These are phyloP conservation scores for Macrotyloma uniflorum DNA, from an alignment of 306 rosid genomes.

Conservation along the genomic window DNA sequence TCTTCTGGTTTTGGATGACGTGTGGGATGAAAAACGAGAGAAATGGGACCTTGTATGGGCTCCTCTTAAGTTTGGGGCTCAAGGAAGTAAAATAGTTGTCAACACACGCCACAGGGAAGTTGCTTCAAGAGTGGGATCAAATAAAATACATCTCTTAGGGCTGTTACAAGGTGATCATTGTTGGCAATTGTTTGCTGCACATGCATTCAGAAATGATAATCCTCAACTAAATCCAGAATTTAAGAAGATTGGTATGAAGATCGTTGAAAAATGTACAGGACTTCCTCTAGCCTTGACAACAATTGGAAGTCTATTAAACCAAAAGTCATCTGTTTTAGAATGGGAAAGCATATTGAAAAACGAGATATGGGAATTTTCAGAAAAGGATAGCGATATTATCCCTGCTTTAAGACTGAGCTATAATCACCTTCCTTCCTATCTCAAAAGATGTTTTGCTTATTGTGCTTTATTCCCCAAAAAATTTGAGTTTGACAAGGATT, in stretches of 20 bases:
- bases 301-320: neutral
- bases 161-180: neutral
- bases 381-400: neutral
- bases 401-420: neutral
- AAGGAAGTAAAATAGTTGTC: neutral
- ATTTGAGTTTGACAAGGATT: neutral
- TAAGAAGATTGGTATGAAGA: neutral
- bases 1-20: too few species aligned
- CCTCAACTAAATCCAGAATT: neutral
- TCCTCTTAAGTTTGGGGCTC: neutral
- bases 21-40: neutral
- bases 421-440: neutral
- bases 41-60: neutral
- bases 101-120: neutral
- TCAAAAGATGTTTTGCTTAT: neutral
- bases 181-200: neutral
- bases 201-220: neutral
- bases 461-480: neutral
- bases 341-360: neutral
- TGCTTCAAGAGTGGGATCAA: neutral
- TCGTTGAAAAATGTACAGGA: neutral
- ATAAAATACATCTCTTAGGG: neutral
- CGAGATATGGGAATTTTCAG: neutral
- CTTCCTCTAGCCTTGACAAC: neutral
- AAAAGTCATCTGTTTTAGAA: neutral